phyloP scores from a whole-genome alignment of 2,329 filamentous ascomycete genomes.

The Diplodia mutila region DNA sequence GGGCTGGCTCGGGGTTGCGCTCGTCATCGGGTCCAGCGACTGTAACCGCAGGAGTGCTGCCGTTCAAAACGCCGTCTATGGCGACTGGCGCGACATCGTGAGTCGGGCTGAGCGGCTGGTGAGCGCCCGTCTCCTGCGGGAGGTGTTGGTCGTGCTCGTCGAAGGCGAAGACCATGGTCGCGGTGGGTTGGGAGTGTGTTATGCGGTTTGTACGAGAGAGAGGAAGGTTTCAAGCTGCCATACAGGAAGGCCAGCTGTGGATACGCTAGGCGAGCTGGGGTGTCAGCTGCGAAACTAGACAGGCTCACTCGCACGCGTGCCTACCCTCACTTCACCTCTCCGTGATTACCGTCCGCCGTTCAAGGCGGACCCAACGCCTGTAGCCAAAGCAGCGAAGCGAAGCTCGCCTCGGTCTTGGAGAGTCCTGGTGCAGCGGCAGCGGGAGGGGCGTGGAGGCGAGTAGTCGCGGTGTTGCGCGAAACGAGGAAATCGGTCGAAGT shows the following conservation, averaged over 20 bases:
- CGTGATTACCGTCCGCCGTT: slow-evolving; percentile 56
- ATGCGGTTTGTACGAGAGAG: slow-evolving; percentile 19
- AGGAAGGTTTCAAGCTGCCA: slow-evolving; percentile 6
- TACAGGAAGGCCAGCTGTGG: neutral
- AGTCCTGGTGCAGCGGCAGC: slow-evolving; percentile 35
- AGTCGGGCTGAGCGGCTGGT: slow-evolving; percentile 2
- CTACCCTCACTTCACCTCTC: slow-evolving; percentile 19
- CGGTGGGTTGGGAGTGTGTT: neutral
- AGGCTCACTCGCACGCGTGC: slow-evolving; percentile 1
- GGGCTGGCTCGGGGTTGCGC: neutral
- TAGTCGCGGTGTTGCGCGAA: slow-evolving; percentile 39
- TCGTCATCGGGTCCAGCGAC: neutral
- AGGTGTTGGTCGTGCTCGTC: slow-evolving; percentile 26
- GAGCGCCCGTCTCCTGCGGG: slow-evolving; percentile 4
- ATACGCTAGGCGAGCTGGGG: slow-evolving; percentile 10
- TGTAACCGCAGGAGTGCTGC: neutral
- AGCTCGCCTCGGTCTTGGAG: slow-evolving; percentile 50
- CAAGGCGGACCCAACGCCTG: slow-evolving; percentile 56
- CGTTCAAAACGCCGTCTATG: slow-evolving; percentile 1
- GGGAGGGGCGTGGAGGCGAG: slow-evolving; percentile 34
- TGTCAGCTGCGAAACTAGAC: slow-evolving; percentile 23
- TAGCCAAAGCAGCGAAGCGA: slow-evolving; percentile 54
- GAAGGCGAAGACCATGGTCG: slow-evolving; percentile 25
- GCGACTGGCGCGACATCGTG: neutral
- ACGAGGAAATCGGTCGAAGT: slow-evolving; percentile 37